Percentiles rank a stretch among this genome's conserved stretches.
These are phyloP conservation scores for Diaporthe caulivora DNA, from an alignment of 2,329 filamentous ascomycete genomes.

Conservation along the genomic window DNA sequence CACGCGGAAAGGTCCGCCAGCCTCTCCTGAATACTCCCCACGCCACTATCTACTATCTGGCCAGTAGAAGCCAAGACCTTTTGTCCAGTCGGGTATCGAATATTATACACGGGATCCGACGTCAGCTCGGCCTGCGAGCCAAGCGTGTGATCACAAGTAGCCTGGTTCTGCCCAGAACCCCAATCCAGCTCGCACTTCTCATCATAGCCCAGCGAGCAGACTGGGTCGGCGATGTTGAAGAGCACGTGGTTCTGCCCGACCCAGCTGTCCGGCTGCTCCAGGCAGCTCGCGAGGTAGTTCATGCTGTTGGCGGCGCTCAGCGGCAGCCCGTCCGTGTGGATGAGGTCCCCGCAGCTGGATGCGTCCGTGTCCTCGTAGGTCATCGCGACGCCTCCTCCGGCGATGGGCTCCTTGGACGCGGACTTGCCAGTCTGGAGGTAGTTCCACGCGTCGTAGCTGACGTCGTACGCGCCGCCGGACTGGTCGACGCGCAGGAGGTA, in stretches of 20 bases:
- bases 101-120: slow-evolving; percentile 58
- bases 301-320: slow-evolving; percentile 64
- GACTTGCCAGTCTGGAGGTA: slow-evolving; percentile 60
- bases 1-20: not conserved
- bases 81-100: slow-evolving; percentile 59
- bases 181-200: slow-evolving; percentile 61
- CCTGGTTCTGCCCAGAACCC: slow-evolving; percentile 57
- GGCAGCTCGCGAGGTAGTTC: slow-evolving; percentile 63
- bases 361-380: slow-evolving; percentile 58
- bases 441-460: slow-evolving; percentile 69
- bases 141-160: slow-evolving; percentile 57
- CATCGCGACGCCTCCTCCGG: slow-evolving; percentile 63
- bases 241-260: slow-evolving; percentile 61
- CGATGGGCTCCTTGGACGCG: slow-evolving; percentile 58
- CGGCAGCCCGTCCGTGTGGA: slow-evolving; percentile 55
- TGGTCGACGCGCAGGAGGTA: slow-evolving; percentile 69
- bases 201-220: slow-evolving; percentile 60
- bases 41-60: slow-evolving; percentile 30
- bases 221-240: slow-evolving; percentile 64
- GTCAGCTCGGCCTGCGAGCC: slow-evolving; percentile 53
- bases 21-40: not conserved
- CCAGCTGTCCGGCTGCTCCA: slow-evolving; percentile 56
- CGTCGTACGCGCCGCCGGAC: slow-evolving; percentile 66
- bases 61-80: slow-evolving; percentile 51
- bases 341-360: slow-evolving; percentile 60